Base-by-base conservation (phyloP, 169 alveolate species). In the Eimeria maxima region DNA sequence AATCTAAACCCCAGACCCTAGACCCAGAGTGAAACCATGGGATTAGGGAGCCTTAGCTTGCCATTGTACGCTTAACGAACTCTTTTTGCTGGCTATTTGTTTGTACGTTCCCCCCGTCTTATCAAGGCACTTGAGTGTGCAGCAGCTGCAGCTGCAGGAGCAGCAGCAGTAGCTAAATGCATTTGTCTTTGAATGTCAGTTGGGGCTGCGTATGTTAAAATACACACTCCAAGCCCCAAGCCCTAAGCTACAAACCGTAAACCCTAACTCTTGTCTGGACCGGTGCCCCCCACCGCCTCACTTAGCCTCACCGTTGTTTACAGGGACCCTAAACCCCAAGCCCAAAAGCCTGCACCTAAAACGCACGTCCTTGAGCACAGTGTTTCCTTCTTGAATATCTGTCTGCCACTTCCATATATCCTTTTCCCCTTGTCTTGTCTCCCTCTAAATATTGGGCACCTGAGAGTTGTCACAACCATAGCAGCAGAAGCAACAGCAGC, bases 181-280 rank as follows among this genome's bases (percentile, higher is more conserved):
- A 74, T 47, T 29, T 22, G 53, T 16, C 53, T 33, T 22, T 74
- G 11, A 29, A 45, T 74, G 55, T 44, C 76, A 65, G 76, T 65
- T 65, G 76, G 76, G 76, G 76, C 76, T 65, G 76, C n/a, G 76
- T 65, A 27, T 27, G 76, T 65, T 27, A 27, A 65, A 65, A 27
- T 20, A 53, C 42, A 65, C 13, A 65, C 76, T 8, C n/a, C n/a
- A 65, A 65, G 76, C 76, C 76, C 76, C 76, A 65, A 65, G n/a
- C 76, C 76, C n/a, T 27, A 65, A 65, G 27, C 42, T 11, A 16
- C 18, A 53, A 65, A 24, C 38, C 38, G 2, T 65, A 65, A 65
- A 65, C 76, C 76, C 76, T 65, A 65, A 65, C 8, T 20, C 42
- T 8, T 65, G 27, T 20, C 42, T 65, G 22, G 38, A 1, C 76